phyloP scores from a whole-genome alignment of 2,329 filamentous ascomycete species.

The Penicillium paneum region DNA sequence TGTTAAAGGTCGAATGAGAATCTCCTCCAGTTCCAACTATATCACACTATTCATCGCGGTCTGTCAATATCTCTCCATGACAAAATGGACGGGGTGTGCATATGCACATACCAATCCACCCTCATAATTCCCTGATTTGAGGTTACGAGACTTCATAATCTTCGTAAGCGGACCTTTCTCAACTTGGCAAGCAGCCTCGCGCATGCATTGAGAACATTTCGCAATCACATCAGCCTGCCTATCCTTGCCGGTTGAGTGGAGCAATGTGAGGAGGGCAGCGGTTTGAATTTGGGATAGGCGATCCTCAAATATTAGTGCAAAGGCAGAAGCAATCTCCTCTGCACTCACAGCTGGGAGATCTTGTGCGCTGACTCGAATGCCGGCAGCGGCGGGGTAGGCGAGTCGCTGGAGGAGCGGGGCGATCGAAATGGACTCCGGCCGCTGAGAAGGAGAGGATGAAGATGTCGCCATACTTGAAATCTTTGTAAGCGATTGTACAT shows the following conservation, averaged over 20 bases:
- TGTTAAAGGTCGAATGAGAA: constrained; percentile 96
- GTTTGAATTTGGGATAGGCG: constrained; percentile 84
- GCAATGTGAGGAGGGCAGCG: constrained; percentile 78
- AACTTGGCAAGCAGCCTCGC: constrained; percentile 69
- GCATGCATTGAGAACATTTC: constrained; percentile 79
- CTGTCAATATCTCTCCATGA: background rate
- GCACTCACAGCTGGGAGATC: constrained; percentile 82
- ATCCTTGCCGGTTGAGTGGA: constrained; percentile 89
- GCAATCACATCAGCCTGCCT: constrained; percentile 80
- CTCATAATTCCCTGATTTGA: constrained; percentile 68
- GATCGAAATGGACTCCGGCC: constrained; percentile 44
- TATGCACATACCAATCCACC: constrained; percentile 71
- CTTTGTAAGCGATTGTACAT: background rate
- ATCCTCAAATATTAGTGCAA: constrained; percentile 89
- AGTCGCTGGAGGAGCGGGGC: constrained; percentile 48
- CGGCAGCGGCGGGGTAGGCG: constrained; percentile 44
- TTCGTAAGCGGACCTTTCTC: constrained; percentile 61
- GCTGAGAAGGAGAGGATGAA: constrained; percentile 26
- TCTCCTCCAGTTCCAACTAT: constrained; percentile 98
- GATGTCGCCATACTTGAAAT: background rate
- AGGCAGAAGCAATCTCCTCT: constrained; percentile 81
- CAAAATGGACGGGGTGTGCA: background rate
- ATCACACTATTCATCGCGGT: constrained; percentile 60
- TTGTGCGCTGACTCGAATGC: constrained; percentile 60
- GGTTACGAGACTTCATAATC: constrained; percentile 59